Evolutionary conservation across 495 filamentous ascomycete genomes (phyloP), one percentile per base, ranked within the genome.

Genomic region (Glarea lozoyensis): DNA sequence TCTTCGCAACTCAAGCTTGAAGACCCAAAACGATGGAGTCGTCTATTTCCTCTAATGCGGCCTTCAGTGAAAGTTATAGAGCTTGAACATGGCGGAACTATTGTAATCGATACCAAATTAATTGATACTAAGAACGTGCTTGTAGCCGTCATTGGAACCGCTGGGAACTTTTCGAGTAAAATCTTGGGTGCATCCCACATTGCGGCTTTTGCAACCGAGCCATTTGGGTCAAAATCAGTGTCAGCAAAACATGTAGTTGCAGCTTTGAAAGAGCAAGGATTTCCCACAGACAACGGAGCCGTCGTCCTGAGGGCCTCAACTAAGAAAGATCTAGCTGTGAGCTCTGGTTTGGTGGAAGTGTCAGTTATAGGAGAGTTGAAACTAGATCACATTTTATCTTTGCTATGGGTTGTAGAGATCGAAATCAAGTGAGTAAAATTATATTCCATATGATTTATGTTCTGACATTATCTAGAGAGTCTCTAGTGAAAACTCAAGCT

Each of bases 1-100:
- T n/a, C 42, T 3, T 9, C 37, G 18, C 36, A 45, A 15, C 38
- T 51, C 22, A 10, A 37, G 3, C 35, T 50, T 19, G 41, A 41
- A 13, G 48, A 51, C 20, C 18, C 48, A 12, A 18, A 30, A 21
- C 6, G 37, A 32, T 51, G 48, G 48, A 32, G n/a, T 31, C 42
- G 48, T 2, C 33, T 51, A 7, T 43, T 51, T 37, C 42, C 42
- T 15, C 25, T 51, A 1, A 51, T 51, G 13, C 48, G 48, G 12
- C 48, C 48, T 22, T 46, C 48, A 4, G 25, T 42, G 38, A 51
- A 42, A 39, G 17, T 18, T n/a, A 18, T 50, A 18, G 33, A 42
- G 13, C 36, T 30, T 13, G 13, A 37, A 6, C 42, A 18, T 42
- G 37, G 38, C 6, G 33, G 40, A 3, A 13, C 37, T 2, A 29